These are phyloP conservation scores for Cucumis cinereus DNA, from an alignment of 306 rosid genomes.

Conservation along the genomic window DNA sequence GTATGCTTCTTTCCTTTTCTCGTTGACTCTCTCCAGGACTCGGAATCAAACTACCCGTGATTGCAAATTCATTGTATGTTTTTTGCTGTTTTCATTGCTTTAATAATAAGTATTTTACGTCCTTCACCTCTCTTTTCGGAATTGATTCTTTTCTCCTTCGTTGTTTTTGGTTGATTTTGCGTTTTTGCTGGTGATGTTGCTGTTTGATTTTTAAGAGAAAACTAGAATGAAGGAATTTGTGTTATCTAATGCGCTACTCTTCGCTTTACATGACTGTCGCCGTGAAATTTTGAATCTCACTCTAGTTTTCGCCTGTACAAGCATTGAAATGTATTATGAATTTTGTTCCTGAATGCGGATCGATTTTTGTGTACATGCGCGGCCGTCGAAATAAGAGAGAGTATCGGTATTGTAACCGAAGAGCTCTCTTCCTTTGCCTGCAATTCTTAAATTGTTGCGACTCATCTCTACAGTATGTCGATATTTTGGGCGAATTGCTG, in stretches of 20 bases:
- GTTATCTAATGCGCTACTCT: not conserved
- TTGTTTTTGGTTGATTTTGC: not conserved
- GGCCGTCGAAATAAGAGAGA: not conserved
- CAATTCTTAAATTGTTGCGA: not conserved
- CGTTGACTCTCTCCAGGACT: not conserved
- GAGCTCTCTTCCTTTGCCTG: slow-evolving; percentile 3
- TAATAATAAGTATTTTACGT: not conserved
- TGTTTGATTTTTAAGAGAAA: not conserved
- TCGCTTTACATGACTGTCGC: not conserved
- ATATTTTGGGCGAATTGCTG: not conserved
- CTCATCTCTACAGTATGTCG: not conserved
- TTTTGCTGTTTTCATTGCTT: not conserved
- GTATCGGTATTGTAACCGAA: not conserved
- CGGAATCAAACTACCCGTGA: not conserved
- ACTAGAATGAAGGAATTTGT: not conserved
- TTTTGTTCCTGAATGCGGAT: not conserved
- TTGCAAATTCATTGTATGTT: not conserved
- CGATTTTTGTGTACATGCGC: not conserved
- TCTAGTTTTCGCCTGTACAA: not conserved
- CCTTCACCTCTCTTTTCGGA: not conserved
- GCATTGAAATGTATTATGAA: not conserved
- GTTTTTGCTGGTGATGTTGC: not conserved
- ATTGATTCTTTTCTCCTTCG: not conserved
- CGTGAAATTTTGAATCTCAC: not conserved
- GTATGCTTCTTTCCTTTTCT: slow-evolving; percentile 16